Evolutionary conservation across 306 rosid species (phyloP), one percentile per base, ranked within the genome.

Genomic region (Vigna trinervia): DNA sequence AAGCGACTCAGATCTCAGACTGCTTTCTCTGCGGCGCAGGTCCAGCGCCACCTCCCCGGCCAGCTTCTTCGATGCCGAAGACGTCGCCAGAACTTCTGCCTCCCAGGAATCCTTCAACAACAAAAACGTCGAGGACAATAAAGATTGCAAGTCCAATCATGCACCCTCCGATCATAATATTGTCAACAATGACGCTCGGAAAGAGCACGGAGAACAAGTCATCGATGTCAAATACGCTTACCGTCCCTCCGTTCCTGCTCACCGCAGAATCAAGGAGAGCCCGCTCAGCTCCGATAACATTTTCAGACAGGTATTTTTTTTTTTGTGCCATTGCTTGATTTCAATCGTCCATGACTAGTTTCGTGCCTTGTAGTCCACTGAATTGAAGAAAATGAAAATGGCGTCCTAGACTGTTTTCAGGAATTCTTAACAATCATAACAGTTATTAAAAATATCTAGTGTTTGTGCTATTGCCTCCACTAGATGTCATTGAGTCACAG

Each of bases 281-380:
- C 98, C 96, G 26, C 92, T 96, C 43, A 92, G 98, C 84, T 96
- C 99, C 38, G 96, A 79, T 73, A 86, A 91, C 30, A 96, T 96
- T 48, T 92, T 96, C 83, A 81, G 60, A 83, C 97, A 96, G 94
- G 98, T 95, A 45, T 2, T 1, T 48, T 69, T 1, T 48, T 69
- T 81, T 34, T 39, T 38, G n/a, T 30, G 51, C 30, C 11, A 10
- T 5, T 43, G 54, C 50, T 52, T 61, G n/a, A 71, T 71, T 62
- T 23, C 7, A 32, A 17, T 77, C 59, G 2, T 77, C 79, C 82
- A 57, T 72, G 82, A 54, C 50, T n/a, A 0, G 79, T 77, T 65
- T 65, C 67, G 20, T 51, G 73, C 12, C n/a, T 75, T 66, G 6
- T 48, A 61, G 38, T 48, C 19, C 71, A 36, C 23, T 48, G 45